Evolutionary conservation across 2,329 filamentous ascomycete species (phyloP), one percentile per base, ranked within the genome.

Genomic region (Fusarium nelsonii): DNA sequence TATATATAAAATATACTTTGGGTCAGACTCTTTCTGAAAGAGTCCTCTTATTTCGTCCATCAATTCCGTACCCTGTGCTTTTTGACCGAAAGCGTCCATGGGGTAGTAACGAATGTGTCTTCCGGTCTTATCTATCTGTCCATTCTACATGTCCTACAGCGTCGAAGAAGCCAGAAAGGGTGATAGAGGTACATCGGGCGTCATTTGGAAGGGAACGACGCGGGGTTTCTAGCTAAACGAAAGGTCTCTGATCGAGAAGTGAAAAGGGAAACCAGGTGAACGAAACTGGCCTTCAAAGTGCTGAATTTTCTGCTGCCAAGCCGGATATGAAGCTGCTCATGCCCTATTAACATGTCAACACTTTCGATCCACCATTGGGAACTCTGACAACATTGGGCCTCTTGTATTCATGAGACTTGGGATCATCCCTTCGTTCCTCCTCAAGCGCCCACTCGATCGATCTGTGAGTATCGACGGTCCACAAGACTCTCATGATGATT

Each of bases 391-490:
- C 8, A 4, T 72, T 58, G 3, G 71, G 71, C 2, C 12, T 44
- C 1, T 28, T 15, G 32, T 26, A 34, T 2, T 56, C 34, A 8
- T 28, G n/a, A 12, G 36, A 40, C 2, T 9, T 3, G 1, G 54
- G 26, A 0, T 39, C 37, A 1, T 2, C 33, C 33, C 65, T 70
- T 1, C 23, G 20, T 37, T 75, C 72, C 18, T 73, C 54, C 5
- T 69, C 41, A 6, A 75, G 26, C 0, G 62, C 71, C 72, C 69
- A 74, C 4, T 67, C 54, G 0, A 75, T 26, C 5, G 71, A 73
- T 8, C 69, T 58, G 2, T n/a, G 39, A 0, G 57, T 67, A 44
- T 75, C 72, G 7, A 20, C 43, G 4, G 62, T 65, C 59, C 65
- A 34, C 2, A 40, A 8, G 3, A 73, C 36, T 8, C 65, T 41